A percentile compares a stretch with the other conserved stretches of the same genome.
These are phyloP conservation scores for Acanthamoeba sp. DNA, from an alignment of 208 protist species.

Conservation along the genomic window DNA sequence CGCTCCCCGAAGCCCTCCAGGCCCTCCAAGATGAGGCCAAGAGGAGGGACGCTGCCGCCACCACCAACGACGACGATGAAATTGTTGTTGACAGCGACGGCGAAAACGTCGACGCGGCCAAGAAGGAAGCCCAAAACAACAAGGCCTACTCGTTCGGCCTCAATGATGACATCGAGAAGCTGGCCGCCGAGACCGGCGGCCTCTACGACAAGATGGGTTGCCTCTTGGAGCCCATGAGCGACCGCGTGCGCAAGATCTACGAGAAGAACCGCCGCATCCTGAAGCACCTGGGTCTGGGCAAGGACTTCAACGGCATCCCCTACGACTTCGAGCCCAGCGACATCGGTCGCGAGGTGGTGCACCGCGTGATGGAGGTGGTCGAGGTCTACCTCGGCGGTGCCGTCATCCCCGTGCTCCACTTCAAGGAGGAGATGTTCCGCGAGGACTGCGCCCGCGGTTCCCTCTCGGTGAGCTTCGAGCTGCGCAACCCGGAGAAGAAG, in stretches of 20 bases:
- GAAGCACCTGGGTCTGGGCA: slow-evolving; percentile 57
- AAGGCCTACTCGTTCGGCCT: not conserved
- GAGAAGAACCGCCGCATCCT: slow-evolving; percentile 73
- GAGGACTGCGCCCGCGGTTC: slow-evolving; percentile 69
- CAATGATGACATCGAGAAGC: slow-evolving; percentile 13
- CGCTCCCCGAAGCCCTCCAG: slow-evolving; percentile 50
- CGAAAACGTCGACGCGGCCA: not conserved
- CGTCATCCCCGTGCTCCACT: slow-evolving; percentile 65
- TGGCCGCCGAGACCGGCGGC: slow-evolving; percentile 6
- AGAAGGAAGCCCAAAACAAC: not conserved
- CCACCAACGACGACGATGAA: not conserved
- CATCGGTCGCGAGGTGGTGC: slow-evolving; percentile 65
- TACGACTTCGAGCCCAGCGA: slow-evolving; percentile 73
- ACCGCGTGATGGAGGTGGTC: slow-evolving; percentile 53
- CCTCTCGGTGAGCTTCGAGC: slow-evolving; percentile 58
- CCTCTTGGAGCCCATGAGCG: slow-evolving; percentile 44
- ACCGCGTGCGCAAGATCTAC: slow-evolving; percentile 65
- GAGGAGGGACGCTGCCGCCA: not conserved
- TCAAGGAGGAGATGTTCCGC: slow-evolving; percentile 75
- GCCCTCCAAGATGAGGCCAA: slow-evolving; percentile 6
- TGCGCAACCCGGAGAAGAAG: slow-evolving; percentile 64
- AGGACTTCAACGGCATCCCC: slow-evolving; percentile 56
- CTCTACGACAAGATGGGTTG: slow-evolving; percentile 43
- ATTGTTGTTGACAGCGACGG: not conserved
- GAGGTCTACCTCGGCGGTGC: slow-evolving; percentile 69